A percentile compares a stretch with the other conserved stretches of the same genome.
Conservation (phyloP, 352 stramenopile species). For the Phytophthora boehmeriae region DNA sequence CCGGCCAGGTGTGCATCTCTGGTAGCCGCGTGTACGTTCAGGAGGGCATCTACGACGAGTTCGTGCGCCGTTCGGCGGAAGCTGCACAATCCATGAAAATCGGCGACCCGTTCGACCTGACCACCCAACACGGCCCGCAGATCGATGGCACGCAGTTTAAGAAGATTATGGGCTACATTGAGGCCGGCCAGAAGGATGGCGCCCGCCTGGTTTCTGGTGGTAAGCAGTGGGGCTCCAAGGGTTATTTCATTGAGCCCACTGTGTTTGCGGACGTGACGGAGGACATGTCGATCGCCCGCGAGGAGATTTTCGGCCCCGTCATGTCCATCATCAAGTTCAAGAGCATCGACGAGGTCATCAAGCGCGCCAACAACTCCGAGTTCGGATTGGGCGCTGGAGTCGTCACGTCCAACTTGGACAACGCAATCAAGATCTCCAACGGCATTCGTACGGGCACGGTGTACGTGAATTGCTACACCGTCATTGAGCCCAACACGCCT, state of each 20-base stretch:
- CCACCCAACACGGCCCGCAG: slow-evolving; percentile 53
- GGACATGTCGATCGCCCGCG: slow-evolving; percentile 86
- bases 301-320: slow-evolving; percentile 93
- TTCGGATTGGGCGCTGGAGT: slow-evolving; percentile 91
- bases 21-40: slow-evolving; percentile 88
- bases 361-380: slow-evolving; percentile 82
- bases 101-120: slow-evolving; percentile 49
- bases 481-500: slow-evolving; percentile 85
- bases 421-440: slow-evolving; percentile 87
- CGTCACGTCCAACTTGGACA: slow-evolving; percentile 85
- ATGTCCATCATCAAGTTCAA: slow-evolving; percentile 91
- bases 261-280: slow-evolving; percentile 85
- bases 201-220: slow-evolving; percentile 82
- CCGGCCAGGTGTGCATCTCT: slow-evolving; percentile 89
- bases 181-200: slow-evolving; percentile 78
- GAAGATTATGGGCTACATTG: slow-evolving; percentile 84
- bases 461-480: slow-evolving; percentile 93
- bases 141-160: slow-evolving; percentile 69
- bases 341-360: slow-evolving; percentile 89
- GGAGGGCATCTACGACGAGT: slow-evolving; percentile 85
- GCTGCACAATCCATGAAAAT: slow-evolving; percentile 57
- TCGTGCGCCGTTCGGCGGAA: slow-evolving; percentile 67
- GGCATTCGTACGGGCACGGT: slow-evolving; percentile 91
- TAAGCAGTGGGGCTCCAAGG: slow-evolving; percentile 59
- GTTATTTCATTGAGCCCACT: slow-evolving; percentile 93